phyloP scores from a whole-genome alignment of 192 early-diverging fungal genomes.

The Geosiphon pyriformis region DNA sequence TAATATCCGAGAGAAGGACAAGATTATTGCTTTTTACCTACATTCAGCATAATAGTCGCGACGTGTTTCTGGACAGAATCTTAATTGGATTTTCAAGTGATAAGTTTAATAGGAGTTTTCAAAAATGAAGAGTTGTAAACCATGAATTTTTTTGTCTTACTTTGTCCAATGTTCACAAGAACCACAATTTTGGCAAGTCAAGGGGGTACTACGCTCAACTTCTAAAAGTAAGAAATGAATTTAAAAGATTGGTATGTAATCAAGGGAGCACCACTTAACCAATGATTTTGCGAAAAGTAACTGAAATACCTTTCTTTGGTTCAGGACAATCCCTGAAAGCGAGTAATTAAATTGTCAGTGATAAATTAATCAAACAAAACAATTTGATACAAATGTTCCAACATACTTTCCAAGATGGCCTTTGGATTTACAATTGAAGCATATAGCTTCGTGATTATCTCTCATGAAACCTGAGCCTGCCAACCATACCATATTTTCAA shows the following conservation, averaged over 20 bases:
- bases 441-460: neutral
- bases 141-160: too few relatives aligned
- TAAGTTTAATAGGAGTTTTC: too few relatives aligned
- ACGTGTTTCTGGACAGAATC: too few relatives aligned
- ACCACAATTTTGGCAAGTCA: neutral
- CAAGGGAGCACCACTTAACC: too few relatives aligned
- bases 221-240: neutral
- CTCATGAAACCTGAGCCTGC: neutral
- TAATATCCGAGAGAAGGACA: too few relatives aligned
- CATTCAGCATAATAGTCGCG: neutral
- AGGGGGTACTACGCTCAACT: neutral
- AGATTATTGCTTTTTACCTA: too few relatives aligned
- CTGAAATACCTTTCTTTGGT: neutral
- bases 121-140: too few relatives aligned
- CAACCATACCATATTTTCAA: neutral
- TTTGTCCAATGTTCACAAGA: neutral
- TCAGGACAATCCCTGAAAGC: neutral
- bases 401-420: neutral
- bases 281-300: too few relatives aligned
- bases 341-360: too few relatives aligned
- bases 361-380: neutral
- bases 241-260: too few relatives aligned
- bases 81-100: too few relatives aligned
- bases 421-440: neutral
- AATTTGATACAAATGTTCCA: neutral